phyloP scores from a whole-genome alignment of 495 filamentous ascomycete genomes.

The Neurospora sp. region DNA sequence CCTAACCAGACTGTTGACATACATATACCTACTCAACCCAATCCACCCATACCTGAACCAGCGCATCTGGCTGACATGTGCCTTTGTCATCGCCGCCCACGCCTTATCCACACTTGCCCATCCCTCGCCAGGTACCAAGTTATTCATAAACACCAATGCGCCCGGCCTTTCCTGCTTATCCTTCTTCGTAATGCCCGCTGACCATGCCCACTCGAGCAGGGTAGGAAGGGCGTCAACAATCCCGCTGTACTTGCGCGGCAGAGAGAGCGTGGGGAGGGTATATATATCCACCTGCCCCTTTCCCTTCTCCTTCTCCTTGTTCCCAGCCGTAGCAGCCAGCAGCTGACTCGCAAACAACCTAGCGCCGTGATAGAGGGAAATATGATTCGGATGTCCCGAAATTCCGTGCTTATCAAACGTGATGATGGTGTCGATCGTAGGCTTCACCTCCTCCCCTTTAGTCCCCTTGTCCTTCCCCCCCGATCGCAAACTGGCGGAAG shows the following conservation, averaged over 20 bases:
- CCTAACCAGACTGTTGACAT: slow-evolving; percentile 72
- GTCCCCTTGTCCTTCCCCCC: neutral
- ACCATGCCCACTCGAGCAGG: slow-evolving; percentile 34
- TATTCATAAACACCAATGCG: slow-evolving; percentile 60
- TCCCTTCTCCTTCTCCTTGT: slow-evolving; percentile 26
- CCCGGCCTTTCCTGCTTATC: slow-evolving; percentile 33
- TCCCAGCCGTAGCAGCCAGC: slow-evolving; percentile 49
- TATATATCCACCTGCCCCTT: slow-evolving; percentile 54
- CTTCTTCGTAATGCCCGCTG: slow-evolving; percentile 24
- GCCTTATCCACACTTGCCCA: slow-evolving; percentile 35
- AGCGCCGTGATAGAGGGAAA: slow-evolving; percentile 74
- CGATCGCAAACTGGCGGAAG: neutral
- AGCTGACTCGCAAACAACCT: slow-evolving; percentile 55
- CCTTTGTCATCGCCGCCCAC: slow-evolving; percentile 74
- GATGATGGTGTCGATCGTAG: slow-evolving; percentile 69
- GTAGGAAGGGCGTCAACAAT: slow-evolving; percentile 64
- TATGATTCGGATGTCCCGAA: slow-evolving; percentile 85
- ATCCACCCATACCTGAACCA: slow-evolving; percentile 99
- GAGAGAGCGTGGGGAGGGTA: slow-evolving; percentile 58
- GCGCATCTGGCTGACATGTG: slow-evolving; percentile 91
- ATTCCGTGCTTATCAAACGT: slow-evolving; percentile 80
- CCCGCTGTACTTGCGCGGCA: slow-evolving; percentile 70
- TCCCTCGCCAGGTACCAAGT: slow-evolving; percentile 42
- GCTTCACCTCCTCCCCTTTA: slow-evolving; percentile 15
- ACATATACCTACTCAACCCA: slow-evolving; percentile 82